Evolutionary conservation across 768 basidiomycete species (phyloP), one percentile per base, ranked within the genome.

Genomic region (Suillus tomentosus): DNA sequence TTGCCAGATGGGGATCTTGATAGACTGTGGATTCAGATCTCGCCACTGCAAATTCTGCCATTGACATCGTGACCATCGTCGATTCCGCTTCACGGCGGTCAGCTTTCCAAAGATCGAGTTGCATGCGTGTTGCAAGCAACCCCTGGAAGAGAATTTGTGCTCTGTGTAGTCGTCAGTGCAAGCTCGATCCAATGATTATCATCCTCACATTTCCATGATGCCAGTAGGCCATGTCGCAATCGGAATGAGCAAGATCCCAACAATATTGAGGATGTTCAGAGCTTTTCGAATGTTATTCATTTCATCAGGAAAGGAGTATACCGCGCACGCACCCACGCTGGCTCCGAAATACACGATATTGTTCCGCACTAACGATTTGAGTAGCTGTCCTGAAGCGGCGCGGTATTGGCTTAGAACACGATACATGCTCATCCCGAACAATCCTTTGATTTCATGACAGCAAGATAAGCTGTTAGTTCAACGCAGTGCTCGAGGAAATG

Each of bases 331-430:
- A 55, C 54, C 54, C 34, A 55, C 54, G 54, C 54, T 36, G 19
- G 54, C 54, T 19, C 34, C 54, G 34, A 55, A 55, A 36, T 55
- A 55, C 34, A 55, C 6, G 54, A 36, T 55, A n/a, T 55, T 55
- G 19, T 55, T 17, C n/a, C 54, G 34, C 34, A 55, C 11, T n/a
- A 55, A 7, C 13, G 34, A n/a, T n/a, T 36, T 55, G n/a, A 55
- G 54, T 10, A 55, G 34, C 11, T n/a, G 34, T 55, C 54, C 54
- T 36, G 54, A 55, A 36, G 54, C 34, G 11, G 54, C 34, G 19
- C 54, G 54, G 19, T 36, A 55, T 55, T 36, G 54, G 1, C 34
- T n/a, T 19, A 55, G 11, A n/a, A 36, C 34, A 3, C 54, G 34
- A 55, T n/a, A 36, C 54, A 36, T 55, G 34, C 34, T n/a, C 34